Evolutionary conservation across 441 rosid species (phyloP).

Genomic region (Dalechampia spathulata): DNA sequence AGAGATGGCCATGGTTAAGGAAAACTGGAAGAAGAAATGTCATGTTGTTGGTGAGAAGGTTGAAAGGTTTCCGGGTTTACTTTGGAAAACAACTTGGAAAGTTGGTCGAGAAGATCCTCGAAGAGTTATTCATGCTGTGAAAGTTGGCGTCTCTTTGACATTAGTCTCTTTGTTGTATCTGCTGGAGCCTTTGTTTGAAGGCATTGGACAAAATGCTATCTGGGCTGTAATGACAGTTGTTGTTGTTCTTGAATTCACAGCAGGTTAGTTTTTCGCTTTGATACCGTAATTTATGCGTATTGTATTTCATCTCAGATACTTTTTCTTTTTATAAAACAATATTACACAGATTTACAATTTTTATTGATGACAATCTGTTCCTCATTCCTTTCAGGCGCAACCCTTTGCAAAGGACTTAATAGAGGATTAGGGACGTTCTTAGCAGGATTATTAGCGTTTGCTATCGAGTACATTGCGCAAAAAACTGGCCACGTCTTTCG

Average conservation of each 20-base stretch:
- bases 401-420: constrained; percentile 76
- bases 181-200: constrained; percentile 57
- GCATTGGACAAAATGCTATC: constrained; percentile 55
- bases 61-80: constrained; percentile 23
- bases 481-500: constrained; percentile 42
- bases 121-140: constrained; percentile 60
- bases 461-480: constrained; percentile 51
- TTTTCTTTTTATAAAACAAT: neutral
- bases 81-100: constrained; percentile 33
- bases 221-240: constrained; percentile 99
- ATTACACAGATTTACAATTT: no score
- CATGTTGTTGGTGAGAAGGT: constrained; percentile 24
- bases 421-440: constrained; percentile 75
- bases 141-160: constrained; percentile 67
- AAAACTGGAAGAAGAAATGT: constrained; percentile 22
- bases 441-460: constrained; percentile 69
- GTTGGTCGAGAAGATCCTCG: constrained; percentile 77
- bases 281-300: neutral
- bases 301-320: neutral
- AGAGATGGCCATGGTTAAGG: constrained; percentile 11
- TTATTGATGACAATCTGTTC: no score
- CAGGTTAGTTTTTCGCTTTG: constrained; percentile 30
- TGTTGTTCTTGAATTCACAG: constrained; percentile 83
- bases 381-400: constrained; percentile 46
- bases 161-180: constrained; percentile 59